A percentile compares a stretch with the other conserved stretches of the same genome.
Conservation (phyloP, 2,329 filamentous ascomycete species). For the Scedosporium apiospermum region DNA sequence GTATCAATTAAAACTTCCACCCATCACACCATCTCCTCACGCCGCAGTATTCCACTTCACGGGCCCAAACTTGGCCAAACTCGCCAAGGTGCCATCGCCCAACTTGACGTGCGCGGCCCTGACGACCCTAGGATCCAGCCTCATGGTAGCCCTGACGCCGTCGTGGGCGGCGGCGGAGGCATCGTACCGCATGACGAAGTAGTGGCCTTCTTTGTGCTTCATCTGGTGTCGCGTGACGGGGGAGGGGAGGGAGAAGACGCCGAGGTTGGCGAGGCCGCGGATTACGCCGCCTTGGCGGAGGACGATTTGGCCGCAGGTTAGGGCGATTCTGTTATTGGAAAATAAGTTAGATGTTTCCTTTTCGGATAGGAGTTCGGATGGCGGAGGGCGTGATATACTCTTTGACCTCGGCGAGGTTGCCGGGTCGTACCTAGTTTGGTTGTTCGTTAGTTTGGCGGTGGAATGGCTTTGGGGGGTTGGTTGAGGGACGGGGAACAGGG, state of each 20-base stretch:
- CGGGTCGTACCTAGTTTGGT: conserved; percentile 68
- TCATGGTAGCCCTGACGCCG: conserved; percentile 63
- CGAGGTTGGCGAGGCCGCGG: conserved; percentile 92
- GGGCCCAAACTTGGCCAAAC: conserved; percentile 37
- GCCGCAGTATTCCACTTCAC: conserved; percentile 36
- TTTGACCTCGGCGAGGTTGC: conserved; percentile 84
- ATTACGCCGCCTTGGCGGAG: conserved; percentile 80
- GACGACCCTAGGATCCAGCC: conserved; percentile 84
- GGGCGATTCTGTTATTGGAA: conserved; percentile 50
- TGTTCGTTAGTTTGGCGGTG: conserved; percentile 7
- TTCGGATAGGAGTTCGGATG: conserved; percentile 5
- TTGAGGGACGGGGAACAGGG: background rate
- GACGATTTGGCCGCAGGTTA: conserved; percentile 72
- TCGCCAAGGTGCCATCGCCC: conserved; percentile 52
- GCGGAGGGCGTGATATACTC: conserved; percentile 52
- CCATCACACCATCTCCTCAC: background rate
- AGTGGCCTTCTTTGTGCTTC: conserved; percentile 77
- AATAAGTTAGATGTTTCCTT: no score
- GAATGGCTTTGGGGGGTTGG: background rate
- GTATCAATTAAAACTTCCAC: no score
- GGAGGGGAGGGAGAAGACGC: conserved; percentile 76
- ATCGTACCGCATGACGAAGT: conserved; percentile 98
- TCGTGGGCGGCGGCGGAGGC: conserved; percentile 63
- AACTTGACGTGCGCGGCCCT: conserved; percentile 80
- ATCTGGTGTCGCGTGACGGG: conserved; percentile 73